Evolutionary conservation across 805 yeast species (phyloP).

Genomic region (Saccharomycopsis sp.): DNA sequence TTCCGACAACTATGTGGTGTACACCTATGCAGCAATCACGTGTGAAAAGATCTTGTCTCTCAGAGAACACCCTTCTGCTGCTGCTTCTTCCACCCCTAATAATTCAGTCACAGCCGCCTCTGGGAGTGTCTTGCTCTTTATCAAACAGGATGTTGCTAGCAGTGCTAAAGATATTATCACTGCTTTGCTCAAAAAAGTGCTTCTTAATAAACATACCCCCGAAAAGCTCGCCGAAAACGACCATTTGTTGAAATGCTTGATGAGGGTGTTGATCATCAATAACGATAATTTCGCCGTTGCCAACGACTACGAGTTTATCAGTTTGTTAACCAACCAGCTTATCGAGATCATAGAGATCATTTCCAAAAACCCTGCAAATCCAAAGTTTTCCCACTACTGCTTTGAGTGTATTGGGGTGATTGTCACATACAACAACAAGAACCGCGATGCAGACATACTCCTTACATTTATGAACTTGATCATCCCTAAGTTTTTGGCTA

Average conservation of each 20-base stretch:
- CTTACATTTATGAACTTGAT: slow-evolving; percentile 42
- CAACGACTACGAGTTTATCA: slow-evolving; percentile 30
- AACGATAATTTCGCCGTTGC: slow-evolving; percentile 40
- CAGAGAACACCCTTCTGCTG: slow-evolving; percentile 36
- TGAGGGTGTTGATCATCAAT: slow-evolving; percentile 71
- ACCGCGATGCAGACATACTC: slow-evolving; percentile 30
- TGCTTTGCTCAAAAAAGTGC: slow-evolving; percentile 60
- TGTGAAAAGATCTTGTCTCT: slow-evolving; percentile 82
- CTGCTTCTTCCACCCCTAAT: not conserved
- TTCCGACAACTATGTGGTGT: slow-evolving; percentile 68
- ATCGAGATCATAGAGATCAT: slow-evolving; percentile 63
- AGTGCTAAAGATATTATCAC: slow-evolving; percentile 55
- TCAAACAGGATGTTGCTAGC: slow-evolving; percentile 63
- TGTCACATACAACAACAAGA: slow-evolving; percentile 42
- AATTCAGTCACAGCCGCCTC: slow-evolving; percentile 14
- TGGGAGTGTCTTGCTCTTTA: slow-evolving; percentile 49
- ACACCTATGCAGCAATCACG: slow-evolving; percentile 90
- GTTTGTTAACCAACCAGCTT: slow-evolving; percentile 47
- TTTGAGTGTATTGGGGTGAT: slow-evolving; percentile 84
- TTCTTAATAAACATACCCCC: slow-evolving; percentile 56
- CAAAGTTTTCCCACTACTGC: slow-evolving; percentile 82
- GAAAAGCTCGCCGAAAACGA: slow-evolving; percentile 95
- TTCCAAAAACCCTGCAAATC: slow-evolving; percentile 89
- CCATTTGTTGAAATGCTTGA: slow-evolving; percentile 79
- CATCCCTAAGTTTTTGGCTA: slow-evolving; percentile 58